Base-by-base conservation (phyloP, 2,329 filamentous ascomycete genomes). In the Herpotrichia juniperi region DNA sequence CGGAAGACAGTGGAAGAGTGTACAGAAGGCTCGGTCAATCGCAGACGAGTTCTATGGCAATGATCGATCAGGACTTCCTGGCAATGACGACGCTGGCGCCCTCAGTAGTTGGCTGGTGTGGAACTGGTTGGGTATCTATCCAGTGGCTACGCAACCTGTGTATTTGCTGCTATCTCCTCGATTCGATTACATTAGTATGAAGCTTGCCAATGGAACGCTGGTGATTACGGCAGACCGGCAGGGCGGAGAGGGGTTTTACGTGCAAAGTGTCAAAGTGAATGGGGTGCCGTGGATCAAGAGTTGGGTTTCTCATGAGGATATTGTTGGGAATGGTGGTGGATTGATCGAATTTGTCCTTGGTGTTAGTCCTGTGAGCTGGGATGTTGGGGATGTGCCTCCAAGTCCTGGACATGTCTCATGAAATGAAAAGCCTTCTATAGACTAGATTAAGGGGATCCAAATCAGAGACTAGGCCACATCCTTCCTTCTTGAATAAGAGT, bases 211-310 rank as follows among this genome's bases (percentile, higher is more conserved):
- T 2, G 78, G 74, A 2, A 78, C 66, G 25, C 73, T 89, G 17
- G 66, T 74, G 1, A 80, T 89, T 45, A 85, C 79, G 0, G 75
- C 80, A 0, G 78, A 72, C 0, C 82, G 83, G 2, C 78, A 32
- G 74, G 79, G 14, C 73, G 76, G 3, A 80, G 79, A 69, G 46
- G 78, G 76, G 59, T 19, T 37, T 8, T 87, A 86, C 56, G 87
- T 90, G 5, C 87, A 90, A 74, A 80, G 80, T 11, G 75, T 90
- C 53, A 81, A 76, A 58, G 79, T 90, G 37, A 90, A 90, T 62
- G 86, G 87, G 0, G 51, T 79, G 65, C 21, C 53, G 1, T 90
- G 87, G 86, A 74, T 79, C 40, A 82, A 82, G 75, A 79, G 79
- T 42, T 90, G 87, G 87, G 67, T 90, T 11, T 79, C 77, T 30